Conservation (phyloP, 2,329 filamentous ascomycete species). For the Fusarium tuaranense region DNA sequence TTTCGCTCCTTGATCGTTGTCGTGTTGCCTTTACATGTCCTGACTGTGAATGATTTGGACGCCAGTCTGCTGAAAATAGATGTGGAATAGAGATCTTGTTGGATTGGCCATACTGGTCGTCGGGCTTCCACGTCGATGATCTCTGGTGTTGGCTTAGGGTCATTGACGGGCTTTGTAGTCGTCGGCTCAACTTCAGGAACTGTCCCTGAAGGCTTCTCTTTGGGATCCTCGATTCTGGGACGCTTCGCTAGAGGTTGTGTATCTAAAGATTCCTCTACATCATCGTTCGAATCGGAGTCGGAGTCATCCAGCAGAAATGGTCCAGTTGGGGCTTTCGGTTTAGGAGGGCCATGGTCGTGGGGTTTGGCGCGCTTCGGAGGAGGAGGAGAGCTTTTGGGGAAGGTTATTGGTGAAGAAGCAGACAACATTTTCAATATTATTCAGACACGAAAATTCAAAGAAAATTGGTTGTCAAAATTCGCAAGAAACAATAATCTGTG, state of each 20-base stretch:
- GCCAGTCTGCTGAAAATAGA: slow-evolving; percentile 43
- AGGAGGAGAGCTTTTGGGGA: slow-evolving; percentile 63
- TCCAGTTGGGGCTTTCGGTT: slow-evolving; percentile 52
- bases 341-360: slow-evolving; percentile 50
- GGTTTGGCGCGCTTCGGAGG: slow-evolving; percentile 52
- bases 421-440: slow-evolving; percentile 62
- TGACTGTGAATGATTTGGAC: slow-evolving; percentile 55
- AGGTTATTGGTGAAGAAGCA: slow-evolving; percentile 69
- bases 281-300: slow-evolving; percentile 48
- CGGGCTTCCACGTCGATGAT: slow-evolving; percentile 5
- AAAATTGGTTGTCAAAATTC: background rate
- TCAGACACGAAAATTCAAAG: background rate
- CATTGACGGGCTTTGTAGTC: slow-evolving; percentile 1
- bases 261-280: background rate
- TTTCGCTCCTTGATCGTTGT: slow-evolving; percentile 68
- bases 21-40: slow-evolving; percentile 69
- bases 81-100: slow-evolving; percentile 43
- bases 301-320: slow-evolving; percentile 56
- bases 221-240: slow-evolving; percentile 47
- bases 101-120: slow-evolving; percentile 34
- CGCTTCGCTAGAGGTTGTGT: slow-evolving; percentile 44
- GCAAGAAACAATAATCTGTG: background rate
- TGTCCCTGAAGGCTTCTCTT: slow-evolving; percentile 20
- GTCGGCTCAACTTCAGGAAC: background rate
- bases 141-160: slow-evolving; percentile 3